A percentile compares a stretch with the other conserved stretches of the same genome.
Conservation (phyloP, 2,329 filamentous ascomycete genomes). For the Gnomoniopsis sp. region DNA sequence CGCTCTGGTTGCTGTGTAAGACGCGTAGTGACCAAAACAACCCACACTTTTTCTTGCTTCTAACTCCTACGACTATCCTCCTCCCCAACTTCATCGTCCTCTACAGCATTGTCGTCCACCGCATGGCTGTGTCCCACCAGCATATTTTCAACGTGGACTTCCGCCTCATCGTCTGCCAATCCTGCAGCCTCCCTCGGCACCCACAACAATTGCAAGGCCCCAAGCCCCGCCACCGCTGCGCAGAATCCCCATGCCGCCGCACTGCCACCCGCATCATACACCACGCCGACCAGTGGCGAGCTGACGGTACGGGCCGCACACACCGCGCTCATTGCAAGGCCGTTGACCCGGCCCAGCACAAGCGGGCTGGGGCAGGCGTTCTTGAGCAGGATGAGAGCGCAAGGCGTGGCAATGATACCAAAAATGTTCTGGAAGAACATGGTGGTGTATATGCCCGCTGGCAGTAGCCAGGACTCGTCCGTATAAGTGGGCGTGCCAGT, state of each 20-base stretch:
- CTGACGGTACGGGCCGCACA: constrained; percentile 68
- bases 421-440: constrained; percentile 64
- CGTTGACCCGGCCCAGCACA: constrained; percentile 68
- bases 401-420: constrained; percentile 65
- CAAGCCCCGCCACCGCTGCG: constrained; percentile 7
- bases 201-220: constrained; percentile 14
- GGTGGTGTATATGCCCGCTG: constrained; percentile 62
- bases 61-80: neutral
- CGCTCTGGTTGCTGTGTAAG: no score
- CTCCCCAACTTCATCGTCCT: constrained; percentile 1
- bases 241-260: constrained; percentile 33
- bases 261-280: constrained; percentile 59
- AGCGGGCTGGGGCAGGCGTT: constrained; percentile 61
- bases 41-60: no score
- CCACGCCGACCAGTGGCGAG: constrained; percentile 63
- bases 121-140: neutral
- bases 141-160: constrained; percentile 15
- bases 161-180: neutral
- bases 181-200: constrained; percentile 6
- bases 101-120: neutral
- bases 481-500: neutral
- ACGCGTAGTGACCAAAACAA: neutral
- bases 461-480: constrained; percentile 36
- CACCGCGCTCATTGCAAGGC: constrained; percentile 68
- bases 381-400: constrained; percentile 69